A percentile compares a stretch with the other conserved stretches of the same genome.
Evolutionary conservation across 179 eudicot species (phyloP).

Genomic region (Amaranthus tricolor): DNA sequence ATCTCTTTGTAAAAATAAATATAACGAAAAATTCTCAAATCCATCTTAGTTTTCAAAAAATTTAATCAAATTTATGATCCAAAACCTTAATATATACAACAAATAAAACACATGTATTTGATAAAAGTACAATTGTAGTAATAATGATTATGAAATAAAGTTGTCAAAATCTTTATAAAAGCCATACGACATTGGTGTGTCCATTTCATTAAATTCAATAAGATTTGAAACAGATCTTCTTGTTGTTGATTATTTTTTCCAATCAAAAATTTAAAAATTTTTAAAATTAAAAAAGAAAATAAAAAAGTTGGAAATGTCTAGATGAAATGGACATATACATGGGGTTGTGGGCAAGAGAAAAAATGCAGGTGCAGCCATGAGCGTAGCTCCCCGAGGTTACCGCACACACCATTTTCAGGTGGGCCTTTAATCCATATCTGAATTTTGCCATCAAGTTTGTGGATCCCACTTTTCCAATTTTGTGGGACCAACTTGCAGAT

Average conservation of each 20-base stretch:
- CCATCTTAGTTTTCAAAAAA: too few species aligned
- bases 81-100: too few species aligned
- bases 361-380: conserved; percentile 7
- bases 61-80: too few species aligned
- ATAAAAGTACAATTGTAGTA: too few species aligned
- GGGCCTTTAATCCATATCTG: conserved; percentile 11
- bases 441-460: conserved; percentile 4
- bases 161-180: neutral
- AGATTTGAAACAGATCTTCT: conserved; percentile 18
- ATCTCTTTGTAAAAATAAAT: too few species aligned
- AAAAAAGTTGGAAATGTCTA: neutral
- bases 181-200: neutral
- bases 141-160: neutral
- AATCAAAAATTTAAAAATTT: too few species aligned
- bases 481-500: neutral
- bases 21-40: too few species aligned
- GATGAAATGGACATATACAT: conserved; percentile 2
- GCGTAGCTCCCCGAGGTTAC: conserved; percentile 6
- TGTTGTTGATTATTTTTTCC: neutral
- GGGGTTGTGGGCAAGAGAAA: neutral
- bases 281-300: too few species aligned
- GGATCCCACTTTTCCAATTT: neutral
- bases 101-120: too few species aligned
- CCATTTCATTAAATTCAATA: conserved; percentile 20
- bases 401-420: neutral